Percentiles rank a stretch among this genome's conserved stretches.
These are phyloP conservation scores for Fraxinus angustifolia DNA, from an alignment of 305 asterid genomes.

Conservation along the genomic window DNA sequence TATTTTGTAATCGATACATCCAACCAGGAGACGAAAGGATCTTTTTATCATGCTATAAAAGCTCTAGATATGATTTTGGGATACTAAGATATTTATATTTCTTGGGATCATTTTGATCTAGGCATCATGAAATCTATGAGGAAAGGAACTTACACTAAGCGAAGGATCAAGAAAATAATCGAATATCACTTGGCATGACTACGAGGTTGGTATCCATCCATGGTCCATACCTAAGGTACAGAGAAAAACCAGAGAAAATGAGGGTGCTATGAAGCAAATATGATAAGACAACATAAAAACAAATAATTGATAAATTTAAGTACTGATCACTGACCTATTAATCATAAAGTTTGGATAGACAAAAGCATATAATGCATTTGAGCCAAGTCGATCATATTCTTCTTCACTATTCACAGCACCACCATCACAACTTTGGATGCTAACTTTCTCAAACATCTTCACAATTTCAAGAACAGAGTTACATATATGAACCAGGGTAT, in stretches of 20 bases:
- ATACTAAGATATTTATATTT: neutral
- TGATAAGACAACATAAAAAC: neutral
- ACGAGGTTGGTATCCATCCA: constrained; percentile 96
- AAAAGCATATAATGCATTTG: constrained; percentile 66
- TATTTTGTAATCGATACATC: neutral
- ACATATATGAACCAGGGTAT: neutral
- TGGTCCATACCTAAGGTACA: constrained; percentile 68
- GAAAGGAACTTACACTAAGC: constrained; percentile 43
- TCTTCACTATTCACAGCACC: constrained; percentile 27
- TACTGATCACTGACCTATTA: constrained; percentile 51
- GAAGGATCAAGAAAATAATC: constrained; percentile 83
- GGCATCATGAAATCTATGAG: neutral
- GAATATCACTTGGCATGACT: constrained; percentile 69
- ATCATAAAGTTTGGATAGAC: constrained; percentile 90
- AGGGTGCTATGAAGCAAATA: neutral
- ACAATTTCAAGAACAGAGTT: constrained; percentile 3
- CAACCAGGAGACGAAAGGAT: neutral
- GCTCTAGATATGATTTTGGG: neutral
- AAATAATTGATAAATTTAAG: neutral
- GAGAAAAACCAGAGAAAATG: neutral
- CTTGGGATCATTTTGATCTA: neutral
- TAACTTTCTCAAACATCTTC: constrained; percentile 75
- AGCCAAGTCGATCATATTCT: constrained; percentile 61
- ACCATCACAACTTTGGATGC: constrained; percentile 71
- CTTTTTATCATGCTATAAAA: neutral